phyloP scores from a whole-genome alignment of 1,284 basidiomycete species.

The Ustilago vetiveriae region DNA sequence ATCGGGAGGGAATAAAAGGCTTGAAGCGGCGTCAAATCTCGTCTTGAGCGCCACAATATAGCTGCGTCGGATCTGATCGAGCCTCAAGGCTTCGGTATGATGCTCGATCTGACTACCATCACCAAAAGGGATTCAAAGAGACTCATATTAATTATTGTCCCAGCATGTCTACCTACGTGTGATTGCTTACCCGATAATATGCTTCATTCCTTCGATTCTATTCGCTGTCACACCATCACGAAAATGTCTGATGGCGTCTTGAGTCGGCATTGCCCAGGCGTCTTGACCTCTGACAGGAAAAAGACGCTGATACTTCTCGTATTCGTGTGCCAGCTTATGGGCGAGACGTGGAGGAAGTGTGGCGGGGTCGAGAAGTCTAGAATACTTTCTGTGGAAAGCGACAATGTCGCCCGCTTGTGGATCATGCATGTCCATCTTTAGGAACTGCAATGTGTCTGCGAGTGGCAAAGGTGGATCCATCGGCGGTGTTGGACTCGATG shows the following conservation, averaged over 20 bases:
- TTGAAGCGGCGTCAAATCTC: background rate
- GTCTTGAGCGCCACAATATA: background rate
- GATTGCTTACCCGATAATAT: background rate
- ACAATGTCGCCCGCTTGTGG: background rate
- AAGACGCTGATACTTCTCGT: background rate
- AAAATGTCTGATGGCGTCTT: background rate
- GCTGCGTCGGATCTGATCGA: background rate
- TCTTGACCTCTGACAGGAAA: background rate
- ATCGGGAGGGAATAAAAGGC: background rate
- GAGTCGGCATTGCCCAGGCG: background rate
- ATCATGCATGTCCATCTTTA: background rate
- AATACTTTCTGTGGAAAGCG: background rate
- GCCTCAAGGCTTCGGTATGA: background rate
- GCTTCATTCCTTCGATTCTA: background rate
- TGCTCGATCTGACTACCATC: background rate
- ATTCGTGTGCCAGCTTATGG: background rate
- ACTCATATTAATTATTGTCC: too few species aligned
- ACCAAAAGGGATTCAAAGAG: too few species aligned
- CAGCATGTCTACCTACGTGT: too few species aligned
- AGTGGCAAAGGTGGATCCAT: too few species aligned
- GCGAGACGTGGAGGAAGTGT: background rate
- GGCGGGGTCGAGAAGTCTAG: slow-evolving; percentile 1
- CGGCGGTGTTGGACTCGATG: background rate
- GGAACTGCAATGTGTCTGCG: background rate
- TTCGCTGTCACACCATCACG: background rate